Percentiles rank a stretch among this genome's conserved stretches.
Conservation (phyloP, 75 land plant genomes). For the Chamaecyparis obtusa region DNA sequence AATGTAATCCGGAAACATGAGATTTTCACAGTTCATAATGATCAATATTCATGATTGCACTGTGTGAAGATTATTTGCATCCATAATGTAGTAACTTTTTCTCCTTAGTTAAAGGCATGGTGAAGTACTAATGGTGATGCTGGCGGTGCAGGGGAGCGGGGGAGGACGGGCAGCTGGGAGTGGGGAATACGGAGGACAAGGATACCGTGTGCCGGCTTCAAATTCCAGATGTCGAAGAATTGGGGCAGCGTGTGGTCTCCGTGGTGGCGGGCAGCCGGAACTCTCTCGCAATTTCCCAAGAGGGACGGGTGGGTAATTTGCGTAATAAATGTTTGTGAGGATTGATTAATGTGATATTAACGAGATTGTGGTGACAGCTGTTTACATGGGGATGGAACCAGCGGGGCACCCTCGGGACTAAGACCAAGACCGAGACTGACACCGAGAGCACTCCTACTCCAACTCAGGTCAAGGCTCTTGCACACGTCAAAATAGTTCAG, state of each 20-base stretch:
- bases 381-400: constrained; percentile 99
- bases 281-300: constrained; percentile 78
- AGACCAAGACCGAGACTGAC: constrained; percentile 44
- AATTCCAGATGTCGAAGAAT: constrained; percentile 25
- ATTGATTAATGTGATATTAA: background rate
- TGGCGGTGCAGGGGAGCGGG: constrained; percentile 83
- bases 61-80: too few relatives aligned
- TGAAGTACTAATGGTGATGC: background rate
- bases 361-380: constrained; percentile 34
- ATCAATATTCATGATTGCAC: too few relatives aligned
- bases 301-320: constrained; percentile 58
- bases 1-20: too few relatives aligned
- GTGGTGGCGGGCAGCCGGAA: constrained; percentile 94
- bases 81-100: background rate
- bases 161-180: constrained; percentile 92
- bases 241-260: constrained; percentile 28
- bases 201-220: constrained; percentile 58
- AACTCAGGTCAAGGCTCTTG: constrained; percentile 69
- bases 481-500: constrained; percentile 84
- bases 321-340: background rate
- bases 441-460: constrained; percentile 66
- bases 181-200: constrained; percentile 70
- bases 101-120: background rate
- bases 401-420: constrained; percentile 84
- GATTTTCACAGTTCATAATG: too few relatives aligned